These are phyloP conservation scores for Yamadazyma oceani DNA, from an alignment of 1,139 yeast genomes.

Conservation along the genomic window DNA sequence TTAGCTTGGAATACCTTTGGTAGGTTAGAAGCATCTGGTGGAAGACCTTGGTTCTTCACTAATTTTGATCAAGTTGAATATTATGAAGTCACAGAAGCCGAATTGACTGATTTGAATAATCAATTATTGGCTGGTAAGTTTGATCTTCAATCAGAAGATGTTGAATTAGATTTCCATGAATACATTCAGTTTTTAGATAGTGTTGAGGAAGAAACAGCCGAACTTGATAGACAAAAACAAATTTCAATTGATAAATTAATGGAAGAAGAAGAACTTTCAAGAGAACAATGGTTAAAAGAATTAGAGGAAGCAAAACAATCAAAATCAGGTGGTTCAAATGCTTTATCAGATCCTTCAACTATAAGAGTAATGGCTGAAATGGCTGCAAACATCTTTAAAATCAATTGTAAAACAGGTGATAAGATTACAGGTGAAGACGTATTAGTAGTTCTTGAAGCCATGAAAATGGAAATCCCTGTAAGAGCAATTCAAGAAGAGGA, in stretches of 20 bases:
- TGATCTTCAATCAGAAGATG: conserved; percentile 2
- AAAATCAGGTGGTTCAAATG: neutral
- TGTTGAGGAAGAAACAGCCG: neutral
- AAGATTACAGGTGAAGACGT: conserved; percentile 25
- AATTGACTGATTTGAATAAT: conserved; percentile 61
- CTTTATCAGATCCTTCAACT: conserved; percentile 2
- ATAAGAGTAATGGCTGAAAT: conserved; percentile 17
- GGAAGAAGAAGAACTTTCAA: conserved; percentile 5
- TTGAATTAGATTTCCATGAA: conserved; percentile 4
- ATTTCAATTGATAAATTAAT: conserved; percentile 4
- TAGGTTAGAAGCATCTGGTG: conserved; percentile 6
- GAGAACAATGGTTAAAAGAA: conserved; percentile 7
- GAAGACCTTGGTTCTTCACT: conserved; percentile 71
- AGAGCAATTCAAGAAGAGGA: conserved; percentile 6
- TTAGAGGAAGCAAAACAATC: conserved; percentile 2
- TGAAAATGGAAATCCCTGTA: conserved; percentile 45
- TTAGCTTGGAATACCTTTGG: conserved; percentile 10
- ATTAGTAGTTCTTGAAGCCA: conserved; percentile 35
- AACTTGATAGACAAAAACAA: conserved; percentile 1
- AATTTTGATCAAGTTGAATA: conserved; percentile 77
- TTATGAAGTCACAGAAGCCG: conserved; percentile 53
- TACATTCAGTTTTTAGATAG: conserved; percentile 4
- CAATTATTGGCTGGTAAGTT: conserved; percentile 32
- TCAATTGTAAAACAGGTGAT: conserved; percentile 26
- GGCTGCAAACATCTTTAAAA: conserved; percentile 32